These are phyloP conservation scores for Populus trichocarpa DNA, from an alignment of 441 rosid genomes.

Conservation along the genomic window DNA sequence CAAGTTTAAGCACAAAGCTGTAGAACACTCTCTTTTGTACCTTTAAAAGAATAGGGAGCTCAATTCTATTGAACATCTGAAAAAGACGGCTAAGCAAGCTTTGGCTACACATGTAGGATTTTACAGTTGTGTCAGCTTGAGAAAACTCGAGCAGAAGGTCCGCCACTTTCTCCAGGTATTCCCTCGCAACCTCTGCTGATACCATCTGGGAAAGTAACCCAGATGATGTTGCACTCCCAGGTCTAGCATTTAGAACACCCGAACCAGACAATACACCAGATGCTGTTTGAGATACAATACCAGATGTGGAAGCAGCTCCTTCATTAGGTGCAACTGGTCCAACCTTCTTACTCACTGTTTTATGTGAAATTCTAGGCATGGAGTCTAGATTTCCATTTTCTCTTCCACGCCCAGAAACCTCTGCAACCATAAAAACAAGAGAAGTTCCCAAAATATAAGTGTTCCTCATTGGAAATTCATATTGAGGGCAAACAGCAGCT, in stretches of 20 bases:
- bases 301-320: conserved; percentile 68
- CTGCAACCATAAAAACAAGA: conserved; percentile 38
- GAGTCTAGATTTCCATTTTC: conserved; percentile 72
- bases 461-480: conserved; percentile 2
- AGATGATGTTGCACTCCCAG: conserved; percentile 90
- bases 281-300: conserved; percentile 85
- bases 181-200: conserved; percentile 84
- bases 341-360: conserved; percentile 57
- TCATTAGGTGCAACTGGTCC: conserved; percentile 48
- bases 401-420: conserved; percentile 76
- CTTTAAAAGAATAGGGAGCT: conserved; percentile 87
- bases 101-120: conserved; percentile 93
- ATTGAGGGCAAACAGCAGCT: neutral
- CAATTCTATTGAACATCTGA: conserved; percentile 91
- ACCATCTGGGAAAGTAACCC: conserved; percentile 86
- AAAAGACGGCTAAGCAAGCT: conserved; percentile 91
- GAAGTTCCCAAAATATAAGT: neutral
- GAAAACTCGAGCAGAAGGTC: conserved; percentile 95
- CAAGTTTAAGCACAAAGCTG: conserved; percentile 10
- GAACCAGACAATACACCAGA: conserved; percentile 96
- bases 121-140: conserved; percentile 88
- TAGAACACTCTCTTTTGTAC: conserved; percentile 31
- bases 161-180: conserved; percentile 91
- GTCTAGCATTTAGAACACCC: conserved; percentile 89
- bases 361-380: conserved; percentile 52